Base-by-base conservation (phyloP, 345 rosid species). In the Populus ilicifolia region DNA sequence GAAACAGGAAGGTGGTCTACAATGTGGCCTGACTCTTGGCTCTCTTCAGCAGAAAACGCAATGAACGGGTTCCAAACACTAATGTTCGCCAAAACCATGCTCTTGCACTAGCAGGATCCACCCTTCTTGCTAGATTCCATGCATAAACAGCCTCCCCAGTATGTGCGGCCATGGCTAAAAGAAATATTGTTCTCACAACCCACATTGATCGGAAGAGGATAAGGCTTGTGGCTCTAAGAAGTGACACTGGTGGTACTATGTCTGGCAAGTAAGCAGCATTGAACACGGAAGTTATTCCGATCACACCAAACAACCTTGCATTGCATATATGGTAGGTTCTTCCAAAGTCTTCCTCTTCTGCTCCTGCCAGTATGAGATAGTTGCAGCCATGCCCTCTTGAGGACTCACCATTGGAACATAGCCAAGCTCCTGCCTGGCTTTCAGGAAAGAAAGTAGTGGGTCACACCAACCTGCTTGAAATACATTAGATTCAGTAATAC, bases 11-110 rank as follows among this genome's bases (percentile, higher is more conserved):
- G 46, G 46, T 0, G 46, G 2, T 43, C 0, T 43, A 43, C 46
- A 43, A 43, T 2, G 14, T 2, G 46, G 46, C 13, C 44, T 79
- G 62, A 9, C 79, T 83, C 83, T 68, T 78, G 1, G 92, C 91
- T 86, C 91, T 91, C 81, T 88, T 89, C 79, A 89, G 79, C 78
- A 91, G 80, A 67, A 84, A 84, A 62, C 91, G 90, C 85, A 89
- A 66, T 2, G 96, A 91, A 80, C 86, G 85, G 9, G 83, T 1
- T 61, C 98, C 97, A 20, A 93, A 92, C 48, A 81, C 89, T 46
- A 80, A 70, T 43, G 95, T 93, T 80, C 90, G 98, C 95, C 95
- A 94, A 81, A 91, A 91, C 97, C 97, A 93, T 61, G 91, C 93
- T 72, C 70, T 88, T 18, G 97, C 90, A 77, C 90, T 93, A 9